Conservation (phyloP, 2,329 filamentous ascomycete genomes). For the Gremmenia infestans region DNA sequence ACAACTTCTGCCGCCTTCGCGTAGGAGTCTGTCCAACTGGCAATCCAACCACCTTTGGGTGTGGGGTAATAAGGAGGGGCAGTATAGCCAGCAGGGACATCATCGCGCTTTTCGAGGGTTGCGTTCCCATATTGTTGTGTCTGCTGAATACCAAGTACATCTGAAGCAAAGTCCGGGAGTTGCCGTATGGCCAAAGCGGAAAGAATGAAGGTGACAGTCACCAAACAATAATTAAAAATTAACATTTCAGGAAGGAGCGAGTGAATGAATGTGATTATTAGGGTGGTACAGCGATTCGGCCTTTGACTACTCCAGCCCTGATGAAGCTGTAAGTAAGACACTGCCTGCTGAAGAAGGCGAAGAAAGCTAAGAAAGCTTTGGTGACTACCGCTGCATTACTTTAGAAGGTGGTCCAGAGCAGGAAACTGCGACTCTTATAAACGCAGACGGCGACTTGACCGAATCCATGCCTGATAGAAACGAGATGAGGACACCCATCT, state of each 20-base stretch:
- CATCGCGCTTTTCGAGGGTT: constrained; percentile 14
- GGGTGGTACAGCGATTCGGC: not conserved
- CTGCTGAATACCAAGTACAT: constrained; percentile 1
- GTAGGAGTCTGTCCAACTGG: constrained; percentile 62
- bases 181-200: not conserved
- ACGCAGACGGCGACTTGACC: not conserved
- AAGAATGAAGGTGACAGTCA: not conserved
- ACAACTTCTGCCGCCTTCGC: constrained; percentile 64
- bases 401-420: not conserved
- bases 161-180: constrained; percentile 13
- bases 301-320: not conserved
- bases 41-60: constrained; percentile 50
- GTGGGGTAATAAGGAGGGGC: constrained; percentile 29
- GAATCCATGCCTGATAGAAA: not conserved
- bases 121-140: not conserved
- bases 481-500: not conserved
- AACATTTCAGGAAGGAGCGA: constrained; percentile 1
- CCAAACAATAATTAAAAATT: constrained; percentile 1
- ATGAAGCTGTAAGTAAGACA: constrained; percentile 3
- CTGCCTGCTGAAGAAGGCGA: constrained; percentile 1
- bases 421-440: constrained; percentile 1
- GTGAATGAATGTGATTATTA: not conserved
- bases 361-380: not conserved
- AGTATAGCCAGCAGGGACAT: constrained; percentile 25
- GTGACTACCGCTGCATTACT: not conserved